A percentile compares a stretch with the other conserved stretches of the same genome.
Evolutionary conservation across 2,329 filamentous ascomycete genomes (phyloP).

Genomic region (Monascus ruber): DNA sequence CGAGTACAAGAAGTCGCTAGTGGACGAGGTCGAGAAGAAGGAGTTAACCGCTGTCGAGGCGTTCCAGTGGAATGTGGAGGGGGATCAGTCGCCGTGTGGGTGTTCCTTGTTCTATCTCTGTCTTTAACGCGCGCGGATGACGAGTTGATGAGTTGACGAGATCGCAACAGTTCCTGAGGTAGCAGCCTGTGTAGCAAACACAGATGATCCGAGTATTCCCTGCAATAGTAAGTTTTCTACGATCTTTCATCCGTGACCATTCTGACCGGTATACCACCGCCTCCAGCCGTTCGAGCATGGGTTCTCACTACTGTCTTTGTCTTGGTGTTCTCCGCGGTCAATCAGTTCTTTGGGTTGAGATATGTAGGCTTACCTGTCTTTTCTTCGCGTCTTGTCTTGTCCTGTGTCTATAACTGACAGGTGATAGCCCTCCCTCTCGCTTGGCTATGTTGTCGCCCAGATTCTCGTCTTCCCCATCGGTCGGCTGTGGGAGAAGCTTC

Average conservation of each 20-base stretch:
- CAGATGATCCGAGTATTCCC: constrained; percentile 19
- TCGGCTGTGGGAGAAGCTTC: constrained; percentile 12
- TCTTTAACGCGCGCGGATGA: not conserved
- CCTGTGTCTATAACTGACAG: not conserved
- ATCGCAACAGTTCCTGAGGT: constrained; percentile 22
- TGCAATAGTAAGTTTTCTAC: constrained; percentile 18
- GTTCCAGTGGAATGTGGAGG: constrained; percentile 27
- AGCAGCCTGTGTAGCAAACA: constrained; percentile 26
- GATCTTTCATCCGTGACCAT: not conserved
- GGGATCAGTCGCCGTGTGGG: constrained; percentile 28
- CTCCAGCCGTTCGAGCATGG: constrained; percentile 20
- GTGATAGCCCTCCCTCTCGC: constrained; percentile 10
- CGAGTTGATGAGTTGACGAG: constrained; percentile 1
- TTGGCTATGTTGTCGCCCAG: constrained; percentile 14
- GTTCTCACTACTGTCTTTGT: constrained; percentile 14
- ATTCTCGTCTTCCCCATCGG: constrained; percentile 12
- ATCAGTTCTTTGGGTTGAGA: constrained; percentile 15
- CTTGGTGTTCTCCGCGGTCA: constrained; percentile 13
- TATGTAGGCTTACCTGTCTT: constrained; percentile 7
- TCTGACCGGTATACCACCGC: not conserved
- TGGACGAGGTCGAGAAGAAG: constrained; percentile 8
- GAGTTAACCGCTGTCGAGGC: constrained; percentile 25
- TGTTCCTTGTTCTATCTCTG: not conserved
- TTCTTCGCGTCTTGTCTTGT: no score
- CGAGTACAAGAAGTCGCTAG: not conserved